These are phyloP conservation scores for Phyllachora maydis DNA, from an alignment of 2,329 filamentous ascomycete species.

Conservation along the genomic window DNA sequence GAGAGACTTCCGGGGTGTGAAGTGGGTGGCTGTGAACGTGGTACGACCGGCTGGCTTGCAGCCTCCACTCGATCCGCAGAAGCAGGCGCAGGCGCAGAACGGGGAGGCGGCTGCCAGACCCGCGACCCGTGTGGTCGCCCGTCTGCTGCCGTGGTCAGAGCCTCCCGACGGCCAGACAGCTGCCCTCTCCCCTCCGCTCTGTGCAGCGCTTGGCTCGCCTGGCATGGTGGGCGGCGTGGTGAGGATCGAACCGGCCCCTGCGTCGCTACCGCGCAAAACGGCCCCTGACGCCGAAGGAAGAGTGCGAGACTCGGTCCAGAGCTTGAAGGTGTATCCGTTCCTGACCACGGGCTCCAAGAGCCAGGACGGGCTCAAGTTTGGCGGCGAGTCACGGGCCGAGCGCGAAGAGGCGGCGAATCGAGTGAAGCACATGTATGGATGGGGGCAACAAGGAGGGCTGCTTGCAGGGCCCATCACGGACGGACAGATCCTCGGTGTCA, in stretches of 20 bases:
- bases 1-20: constrained; percentile 54
- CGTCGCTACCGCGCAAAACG: constrained; percentile 44
- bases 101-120: constrained; percentile 39
- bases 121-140: constrained; percentile 54
- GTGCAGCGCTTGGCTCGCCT: constrained; percentile 47
- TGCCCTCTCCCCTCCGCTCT: constrained; percentile 61
- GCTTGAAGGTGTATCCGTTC: constrained; percentile 70
- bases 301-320: constrained; percentile 21
- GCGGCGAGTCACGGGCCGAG: constrained; percentile 68
- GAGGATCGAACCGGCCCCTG: constrained; percentile 65
- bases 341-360: constrained; percentile 30
- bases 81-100: constrained; percentile 45
- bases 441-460: too few species aligned
- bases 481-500: constrained; percentile 51
- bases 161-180: constrained; percentile 64
- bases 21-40: constrained; percentile 68
- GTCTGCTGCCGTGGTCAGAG: constrained; percentile 62
- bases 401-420: constrained; percentile 56
- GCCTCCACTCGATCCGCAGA: constrained; percentile 45
- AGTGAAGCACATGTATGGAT: constrained; percentile 51
- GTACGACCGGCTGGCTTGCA: constrained; percentile 64
- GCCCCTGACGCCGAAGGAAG: constrained; percentile 15
- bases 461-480: constrained; percentile 77
- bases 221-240: constrained; percentile 71
- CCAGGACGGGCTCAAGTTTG: constrained; percentile 60